Conservation (phyloP, 148 eudicot species). For the Rhododendron ferrugineum region DNA sequence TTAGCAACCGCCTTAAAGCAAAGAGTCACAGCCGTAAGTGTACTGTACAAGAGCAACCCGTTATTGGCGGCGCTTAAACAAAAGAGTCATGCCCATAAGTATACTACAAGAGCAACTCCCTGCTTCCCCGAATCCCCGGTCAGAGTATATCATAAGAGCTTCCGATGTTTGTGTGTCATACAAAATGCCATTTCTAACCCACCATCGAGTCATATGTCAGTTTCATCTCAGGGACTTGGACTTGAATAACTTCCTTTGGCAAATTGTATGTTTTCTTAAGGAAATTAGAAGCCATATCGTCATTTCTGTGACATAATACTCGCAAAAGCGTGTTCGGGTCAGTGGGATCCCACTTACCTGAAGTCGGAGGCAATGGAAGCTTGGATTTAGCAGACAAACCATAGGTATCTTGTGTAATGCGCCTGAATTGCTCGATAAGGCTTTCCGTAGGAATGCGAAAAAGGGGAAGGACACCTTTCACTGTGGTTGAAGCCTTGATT, state of each 20-base stretch:
- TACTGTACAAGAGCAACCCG: background rate
- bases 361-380: slow-evolving; percentile 70
- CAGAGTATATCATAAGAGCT: background rate
- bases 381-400: slow-evolving; percentile 47
- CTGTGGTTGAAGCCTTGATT: slow-evolving; percentile 44
- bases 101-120: slow-evolving; percentile 2
- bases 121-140: background rate
- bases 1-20: background rate
- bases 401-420: slow-evolving; percentile 18
- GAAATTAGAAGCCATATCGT: slow-evolving; percentile 72
- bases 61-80: background rate
- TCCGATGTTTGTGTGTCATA: background rate
- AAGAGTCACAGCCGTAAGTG: background rate
- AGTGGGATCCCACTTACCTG: slow-evolving; percentile 65
- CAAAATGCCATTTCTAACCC: background rate
- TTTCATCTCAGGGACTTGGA: background rate
- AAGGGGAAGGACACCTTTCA: slow-evolving; percentile 51
- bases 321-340: slow-evolving; percentile 78
- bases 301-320: slow-evolving; percentile 72
- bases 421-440: slow-evolving; percentile 61
- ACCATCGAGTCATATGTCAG: background rate
- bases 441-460: slow-evolving; percentile 38
- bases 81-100: background rate
- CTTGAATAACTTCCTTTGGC: slow-evolving; percentile 41
- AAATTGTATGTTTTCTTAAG: slow-evolving; percentile 68